Percentiles rank a stretch among this genome's conserved stretches.
Evolutionary conservation across 108 stramenopile species (phyloP).

Genomic region (Nannochloropsis gaditana): DNA sequence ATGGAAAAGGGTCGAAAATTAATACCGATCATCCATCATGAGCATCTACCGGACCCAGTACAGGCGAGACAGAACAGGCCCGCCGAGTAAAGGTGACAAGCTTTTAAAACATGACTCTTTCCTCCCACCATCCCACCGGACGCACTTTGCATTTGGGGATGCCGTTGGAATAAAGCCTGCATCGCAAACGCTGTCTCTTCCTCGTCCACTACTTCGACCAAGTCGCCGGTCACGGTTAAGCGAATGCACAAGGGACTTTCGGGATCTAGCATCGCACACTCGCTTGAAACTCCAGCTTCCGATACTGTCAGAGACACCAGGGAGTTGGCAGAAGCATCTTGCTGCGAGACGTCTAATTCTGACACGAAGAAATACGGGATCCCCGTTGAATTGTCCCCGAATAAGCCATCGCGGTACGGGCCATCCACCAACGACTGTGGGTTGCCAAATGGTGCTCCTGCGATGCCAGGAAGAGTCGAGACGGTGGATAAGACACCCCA

Average conservation of each 20-base stretch:
- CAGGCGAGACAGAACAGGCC: too few relatives aligned
- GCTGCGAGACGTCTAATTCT: not conserved
- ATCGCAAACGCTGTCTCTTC: not conserved
- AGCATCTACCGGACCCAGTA: too few relatives aligned
- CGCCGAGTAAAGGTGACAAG: too few relatives aligned
- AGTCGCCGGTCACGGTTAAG: not conserved
- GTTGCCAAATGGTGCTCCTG: not conserved
- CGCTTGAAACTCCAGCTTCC: not conserved
- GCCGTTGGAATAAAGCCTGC: not conserved
- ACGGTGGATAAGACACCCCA: constrained; percentile 3
- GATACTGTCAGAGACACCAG: not conserved
- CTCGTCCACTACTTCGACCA: constrained; percentile 13
- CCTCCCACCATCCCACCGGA: too few relatives aligned
- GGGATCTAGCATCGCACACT: not conserved
- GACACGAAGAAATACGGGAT: constrained; percentile 8
- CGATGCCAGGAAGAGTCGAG: constrained; percentile 1
- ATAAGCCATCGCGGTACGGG: not conserved
- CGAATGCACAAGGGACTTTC: constrained; percentile 3
- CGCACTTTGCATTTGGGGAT: not conserved
- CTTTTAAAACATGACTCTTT: too few relatives aligned
- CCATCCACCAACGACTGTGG: not conserved
- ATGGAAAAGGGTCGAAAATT: too few relatives aligned
- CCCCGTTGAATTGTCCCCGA: not conserved
- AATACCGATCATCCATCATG: too few relatives aligned
- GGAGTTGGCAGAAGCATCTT: not conserved